Base-by-base conservation (phyloP, 768 basidiomycete species). In the Saitozyma podzolica region DNA sequence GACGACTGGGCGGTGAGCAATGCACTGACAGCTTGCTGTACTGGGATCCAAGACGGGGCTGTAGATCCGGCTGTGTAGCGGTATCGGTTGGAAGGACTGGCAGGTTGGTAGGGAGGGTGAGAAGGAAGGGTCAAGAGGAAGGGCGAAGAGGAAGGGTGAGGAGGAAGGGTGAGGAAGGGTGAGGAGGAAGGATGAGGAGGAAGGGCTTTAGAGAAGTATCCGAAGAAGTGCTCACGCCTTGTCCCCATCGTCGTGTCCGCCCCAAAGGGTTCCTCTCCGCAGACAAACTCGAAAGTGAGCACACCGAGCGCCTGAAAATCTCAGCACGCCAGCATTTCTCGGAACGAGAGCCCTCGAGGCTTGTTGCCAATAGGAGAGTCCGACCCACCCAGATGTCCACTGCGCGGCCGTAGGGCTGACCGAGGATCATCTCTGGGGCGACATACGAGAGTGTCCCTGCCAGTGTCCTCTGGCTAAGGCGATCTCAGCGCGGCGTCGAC, bases 341-440 rank as follows among this genome's bases (percentile, higher is more conserved):
- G 29, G 29, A 29, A 29, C 2, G 29, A 47, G 45, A 47, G 45
- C 13, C 13, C 45, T 47, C 6, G 9, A 40, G 10, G 43, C 45
- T 2, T 2, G 29, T n/a, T n/a, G n/a, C n/a, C n/a, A 5, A 45
- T 37, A 47, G 16, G 16, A 1, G 16, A 48, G 1, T 49, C 19
- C 1, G 8, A 50, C 67, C 51, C 51, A 72, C 74, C 95, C 95
- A 99, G 63, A 92, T 85, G 72, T 98, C 96, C 39, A 98, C 92
- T 68, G 85, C 89, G 74, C 92, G 90, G 54, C 85, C 88, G 76
- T 98, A 94, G 62, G 90, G 89, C 69, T 85, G 88, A 0, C 89
- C 88, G 68, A 96, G 90, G 16, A 99, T 91, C 95, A 98, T 99
- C 83, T 98, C 95, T 3, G 96, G 95, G 0, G 96, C 92, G 13